A percentile compares a stretch with the other conserved stretches of the same genome.
These are phyloP conservation scores for Pleurotus eryngii DNA, from an alignment of 768 basidiomycete species.

Conservation along the genomic window DNA sequence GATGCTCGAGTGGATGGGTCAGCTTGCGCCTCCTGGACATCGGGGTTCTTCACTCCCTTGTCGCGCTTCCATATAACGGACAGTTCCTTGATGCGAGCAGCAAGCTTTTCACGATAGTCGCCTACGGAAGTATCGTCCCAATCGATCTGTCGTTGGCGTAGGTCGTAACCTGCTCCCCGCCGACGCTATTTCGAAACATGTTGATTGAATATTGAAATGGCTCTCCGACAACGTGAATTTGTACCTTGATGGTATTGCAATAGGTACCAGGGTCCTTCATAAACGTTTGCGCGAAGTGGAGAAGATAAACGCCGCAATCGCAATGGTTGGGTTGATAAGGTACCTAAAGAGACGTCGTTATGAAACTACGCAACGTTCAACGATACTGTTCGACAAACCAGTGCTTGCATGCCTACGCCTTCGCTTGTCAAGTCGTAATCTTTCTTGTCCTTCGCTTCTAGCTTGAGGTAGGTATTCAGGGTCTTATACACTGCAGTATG, in stretches of 20 bases:
- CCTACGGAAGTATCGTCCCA: constrained; percentile 54
- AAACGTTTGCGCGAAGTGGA: constrained; percentile 83
- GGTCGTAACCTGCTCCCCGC: constrained; percentile 18
- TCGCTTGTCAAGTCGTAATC: constrained; percentile 32
- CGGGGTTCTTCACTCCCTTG: constrained; percentile 36
- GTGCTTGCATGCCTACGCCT: constrained; percentile 46
- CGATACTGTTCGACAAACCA: constrained; percentile 33
- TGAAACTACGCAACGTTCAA: background rate
- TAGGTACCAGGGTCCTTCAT: constrained; percentile 58
- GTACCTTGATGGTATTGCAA: constrained; percentile 46
- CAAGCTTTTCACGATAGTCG: constrained; percentile 44
- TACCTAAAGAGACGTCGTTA: constrained; percentile 45
- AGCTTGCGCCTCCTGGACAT: constrained; percentile 11
- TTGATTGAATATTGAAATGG: background rate
- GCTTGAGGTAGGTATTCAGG: constrained; percentile 62
- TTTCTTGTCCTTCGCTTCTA: constrained; percentile 78
- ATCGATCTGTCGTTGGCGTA: constrained; percentile 36
- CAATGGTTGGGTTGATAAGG: constrained; percentile 86
- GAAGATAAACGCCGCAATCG: constrained; percentile 90
- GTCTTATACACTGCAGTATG: constrained; percentile 64
- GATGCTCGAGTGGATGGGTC: background rate
- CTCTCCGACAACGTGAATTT: constrained; percentile 11
- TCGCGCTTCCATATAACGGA: constrained; percentile 53
- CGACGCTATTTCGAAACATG: constrained; percentile 20
- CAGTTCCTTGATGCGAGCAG: constrained; percentile 37